Base-by-base conservation (phyloP, 2,329 filamentous ascomycete species). In the Colletotrichum sp. region DNA sequence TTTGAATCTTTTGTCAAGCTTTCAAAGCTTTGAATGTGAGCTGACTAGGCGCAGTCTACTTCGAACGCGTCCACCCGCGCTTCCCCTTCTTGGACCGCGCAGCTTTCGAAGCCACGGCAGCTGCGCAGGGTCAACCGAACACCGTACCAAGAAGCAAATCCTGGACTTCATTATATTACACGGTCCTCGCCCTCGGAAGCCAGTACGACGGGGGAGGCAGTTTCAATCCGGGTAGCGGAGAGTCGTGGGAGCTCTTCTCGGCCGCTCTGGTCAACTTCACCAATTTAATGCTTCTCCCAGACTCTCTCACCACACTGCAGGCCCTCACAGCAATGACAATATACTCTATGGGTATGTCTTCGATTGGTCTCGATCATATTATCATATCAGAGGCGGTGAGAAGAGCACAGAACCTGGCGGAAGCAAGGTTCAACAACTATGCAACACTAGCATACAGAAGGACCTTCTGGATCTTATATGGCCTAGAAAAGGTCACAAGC, bases 381-480 rank as follows among this genome's bases (percentile, higher is more conserved):
- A 76, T 83, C 24, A 71, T 82, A n/a, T 78, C 78, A 1, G 81
- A 83, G 67, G 81, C 79, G 0, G 74, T 78, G 3, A 76, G 81
- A 8, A 76, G 81, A 13, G 81, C 80, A 2, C 81, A 82, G 72
- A 81, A 77, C 38, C 76, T 82, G 1, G 75, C 78, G 1, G 75
- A 76, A 11, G 73, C 72, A 9, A 78, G 74, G n/a, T 70, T 79
- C n/a, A 47, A 70, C 4, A 77, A 73, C 11, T 61, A 63, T 6
- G 68, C 73, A 3, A 69, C 67, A 9, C n/a, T 72, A 8, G 67
- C 73, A 2, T 82, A 80, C n/a, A 78, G 79, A 33, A 78, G 78
- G 54, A 81, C 80, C 0, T 86, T 86, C 66, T 86, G 84, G 84
- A 81, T 83, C 0, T 78, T 85, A 18, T 86, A 85, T 66, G 76